These are phyloP conservation scores for Yarrowia sp. DNA, from an alignment of 805 yeast genomes.

Conservation along the genomic window DNA sequence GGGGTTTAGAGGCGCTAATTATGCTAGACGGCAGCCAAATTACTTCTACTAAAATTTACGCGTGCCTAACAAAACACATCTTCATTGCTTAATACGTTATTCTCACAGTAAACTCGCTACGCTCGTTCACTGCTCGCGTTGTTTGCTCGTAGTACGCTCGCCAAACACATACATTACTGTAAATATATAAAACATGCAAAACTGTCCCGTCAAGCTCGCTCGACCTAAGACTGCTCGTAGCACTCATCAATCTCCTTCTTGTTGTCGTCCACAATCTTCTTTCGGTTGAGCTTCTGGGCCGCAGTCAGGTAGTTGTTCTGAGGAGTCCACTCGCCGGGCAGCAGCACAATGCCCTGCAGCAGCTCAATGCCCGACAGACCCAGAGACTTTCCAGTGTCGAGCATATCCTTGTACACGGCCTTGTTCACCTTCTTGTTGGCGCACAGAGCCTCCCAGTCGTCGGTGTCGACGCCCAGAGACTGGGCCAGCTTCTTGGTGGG, in stretches of 20 bases:
- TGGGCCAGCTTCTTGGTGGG: conserved; percentile 61
- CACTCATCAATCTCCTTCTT: conserved; percentile 65
- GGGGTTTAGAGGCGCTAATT: no score
- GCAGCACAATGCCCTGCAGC: conserved; percentile 69
- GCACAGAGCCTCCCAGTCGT: conserved; percentile 47
- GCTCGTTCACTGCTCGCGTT: neutral
- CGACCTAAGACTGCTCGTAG: conserved; percentile 41
- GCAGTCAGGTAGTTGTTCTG: conserved; percentile 90
- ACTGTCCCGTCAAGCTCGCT: neutral
- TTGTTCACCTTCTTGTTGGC: conserved; percentile 55
- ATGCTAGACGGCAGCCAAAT: no score
- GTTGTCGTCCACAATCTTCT: conserved; percentile 72
- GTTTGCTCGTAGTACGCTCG: no score
- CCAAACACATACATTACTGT: conserved; percentile 16
- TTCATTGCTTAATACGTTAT: no score
- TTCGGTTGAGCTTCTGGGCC: conserved; percentile 95
- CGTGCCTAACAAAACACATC: no score
- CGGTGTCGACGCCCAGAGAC: conserved; percentile 53
- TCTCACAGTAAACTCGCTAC: no score
- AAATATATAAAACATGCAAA: conserved; percentile 20
- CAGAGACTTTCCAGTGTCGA: conserved; percentile 73
- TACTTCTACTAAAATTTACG: no score
- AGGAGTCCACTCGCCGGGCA: conserved; percentile 97
- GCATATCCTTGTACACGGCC: conserved; percentile 56
- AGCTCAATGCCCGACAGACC: conserved; percentile 86